A percentile compares a stretch with the other conserved stretches of the same genome.
Evolutionary conservation across 345 rosid genomes (phyloP).

Genomic region (Schrenkiella parvula): DNA sequence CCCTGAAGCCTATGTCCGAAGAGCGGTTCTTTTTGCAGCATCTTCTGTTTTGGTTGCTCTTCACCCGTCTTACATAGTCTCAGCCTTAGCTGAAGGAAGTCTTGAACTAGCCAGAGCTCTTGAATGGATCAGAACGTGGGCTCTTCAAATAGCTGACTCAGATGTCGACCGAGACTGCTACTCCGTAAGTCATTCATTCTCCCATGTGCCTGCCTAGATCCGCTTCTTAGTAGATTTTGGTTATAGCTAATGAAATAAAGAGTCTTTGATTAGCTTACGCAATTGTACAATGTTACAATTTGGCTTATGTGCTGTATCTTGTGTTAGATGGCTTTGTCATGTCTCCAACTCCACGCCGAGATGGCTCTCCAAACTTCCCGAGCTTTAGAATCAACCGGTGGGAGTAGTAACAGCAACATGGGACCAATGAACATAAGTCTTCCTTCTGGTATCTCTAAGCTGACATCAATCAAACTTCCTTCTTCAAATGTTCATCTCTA

Average conservation of each 20-base stretch:
- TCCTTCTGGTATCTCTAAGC: conserved; percentile 17
- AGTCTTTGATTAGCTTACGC: neutral
- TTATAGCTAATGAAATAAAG: neutral
- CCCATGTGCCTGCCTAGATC: neutral
- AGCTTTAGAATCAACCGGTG: conserved; percentile 48
- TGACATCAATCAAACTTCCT: conserved; percentile 34
- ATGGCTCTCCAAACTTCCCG: conserved; percentile 94
- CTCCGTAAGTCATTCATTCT: conserved; percentile 44
- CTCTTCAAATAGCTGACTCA: conserved; percentile 67
- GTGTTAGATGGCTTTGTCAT: conserved; percentile 77
- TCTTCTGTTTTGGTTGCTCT: conserved; percentile 73
- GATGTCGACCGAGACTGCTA: conserved; percentile 87
- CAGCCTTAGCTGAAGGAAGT: conserved; percentile 72
- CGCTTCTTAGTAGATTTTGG: neutral
- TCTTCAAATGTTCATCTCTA: conserved; percentile 28
- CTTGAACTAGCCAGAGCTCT: conserved; percentile 67
- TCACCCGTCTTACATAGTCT: conserved; percentile 78
- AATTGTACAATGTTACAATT: neutral
- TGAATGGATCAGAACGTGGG: conserved; percentile 90
- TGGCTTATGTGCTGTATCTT: neutral
- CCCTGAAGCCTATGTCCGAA: conserved; percentile 89
- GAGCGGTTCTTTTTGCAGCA: conserved; percentile 83
- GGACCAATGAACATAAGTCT: conserved; percentile 25
- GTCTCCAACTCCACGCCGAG: conserved; percentile 86
- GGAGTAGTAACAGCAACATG: conserved; percentile 13